Evolutionary conservation across 1,284 basidiomycete genomes (phyloP), one percentile per base, ranked within the genome.

Genomic region (Apiotrichum brassicae): DNA sequence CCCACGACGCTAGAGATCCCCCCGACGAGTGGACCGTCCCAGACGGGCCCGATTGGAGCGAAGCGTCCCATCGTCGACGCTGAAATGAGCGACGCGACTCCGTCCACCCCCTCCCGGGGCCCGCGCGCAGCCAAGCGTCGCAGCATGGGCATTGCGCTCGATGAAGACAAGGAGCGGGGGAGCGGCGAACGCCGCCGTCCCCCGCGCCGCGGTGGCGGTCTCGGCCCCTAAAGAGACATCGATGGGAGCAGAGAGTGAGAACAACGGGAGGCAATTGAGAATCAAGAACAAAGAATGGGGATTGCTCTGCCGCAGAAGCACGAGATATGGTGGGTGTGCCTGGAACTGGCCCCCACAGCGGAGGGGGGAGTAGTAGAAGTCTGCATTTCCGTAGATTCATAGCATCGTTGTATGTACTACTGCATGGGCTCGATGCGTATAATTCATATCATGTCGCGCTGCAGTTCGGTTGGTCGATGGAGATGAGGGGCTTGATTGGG

Each of bases 61-160:
- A 56, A 56, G 30, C 51, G 55, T 0, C 48, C 51, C n/a, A 53
- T 56, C n/a, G 37, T 56, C 36, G 55, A 56, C 26, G 46, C 48
- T 18, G 53, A 54, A 20, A 54, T 54, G 55, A 25, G 24, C 4
- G 51, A 56, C 43, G 37, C 34, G 16, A 35, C 22, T 13, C 46
- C 54, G 7, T 34, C 45, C 6, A 53, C 55, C 3, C 51, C 55
- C 1, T 30, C 28, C 16, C 51, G 51, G 12, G 47, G 54, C 3
- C n/a, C n/a, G n/a, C 42, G 48, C 11, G 48, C 47, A 8, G 23
- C 48, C 32, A 56, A 56, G 39, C 55, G 55, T 11, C 53, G 53
- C 37, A 37, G 28, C 24, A 32, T 46, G 36, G 37, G 43, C 19
- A 16, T 40, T 9, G 41, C 20, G 14, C 41, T 44, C 13, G 36